Base-by-base conservation (phyloP, 306 rosid species). In the Quercus agrifolia region DNA sequence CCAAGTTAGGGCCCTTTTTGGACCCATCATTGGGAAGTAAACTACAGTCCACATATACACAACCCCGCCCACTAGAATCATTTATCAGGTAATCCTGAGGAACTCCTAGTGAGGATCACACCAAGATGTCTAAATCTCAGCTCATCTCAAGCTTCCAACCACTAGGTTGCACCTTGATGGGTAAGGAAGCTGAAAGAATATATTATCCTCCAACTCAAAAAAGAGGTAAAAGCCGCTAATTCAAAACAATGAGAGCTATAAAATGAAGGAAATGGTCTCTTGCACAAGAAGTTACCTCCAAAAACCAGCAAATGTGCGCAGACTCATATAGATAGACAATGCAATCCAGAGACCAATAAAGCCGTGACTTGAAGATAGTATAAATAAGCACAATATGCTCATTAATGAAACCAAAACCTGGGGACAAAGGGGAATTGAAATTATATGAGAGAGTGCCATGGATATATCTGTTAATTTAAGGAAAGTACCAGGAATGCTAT, bases 291-390 rank as follows among this genome's bases (percentile, higher is more conserved):
- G 57, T 55, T 78, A 94, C 99, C 99, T 92, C 90, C 91, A 85
- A 80, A 92, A 91, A 73, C 99, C 99, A 31, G 97, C 98, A 75
- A 89, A 78, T 18, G 97, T 75, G 61, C 99, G 86, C 11, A 92
- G 90, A 79, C 90, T 83, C 98, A 95, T 92, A 75, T 95, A 95
- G 84, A 95, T 82, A 21, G 92, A 84, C 88, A 95, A 82, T 77
- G 99, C 97, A 77, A 92, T 71, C 99, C 98, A 95, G 79, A 92
- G 91, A 69, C 99, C 99, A 61, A 92, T 71, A 82, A 93, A 95
- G 30, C 98, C 98, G 30, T 82, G 85, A 15, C 87, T 78, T 12
- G 91, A 83, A 55, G 99, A 95, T 75, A 93, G 86, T 25, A 90
- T 19, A 81, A 90, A 90, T 63, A 95, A 83, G 80, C 88, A 90